These are phyloP conservation scores for Cryptococcus wingfieldii DNA, from an alignment of 1,284 basidiomycete species.

Conservation along the genomic window DNA sequence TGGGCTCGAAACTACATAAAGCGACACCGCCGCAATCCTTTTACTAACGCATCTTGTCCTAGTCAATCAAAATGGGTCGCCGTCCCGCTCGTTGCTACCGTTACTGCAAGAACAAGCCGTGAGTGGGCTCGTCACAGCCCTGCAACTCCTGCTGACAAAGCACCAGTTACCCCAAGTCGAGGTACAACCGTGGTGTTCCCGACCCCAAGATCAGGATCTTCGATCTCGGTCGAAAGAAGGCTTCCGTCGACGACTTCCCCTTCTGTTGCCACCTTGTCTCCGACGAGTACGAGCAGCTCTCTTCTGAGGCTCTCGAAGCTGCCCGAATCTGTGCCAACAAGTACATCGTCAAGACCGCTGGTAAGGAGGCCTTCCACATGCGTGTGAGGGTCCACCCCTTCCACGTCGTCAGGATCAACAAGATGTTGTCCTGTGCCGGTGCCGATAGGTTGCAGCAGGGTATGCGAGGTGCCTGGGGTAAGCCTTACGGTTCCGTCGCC, in stretches of 20 bases:
- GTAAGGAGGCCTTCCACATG: slow-evolving; percentile 98
- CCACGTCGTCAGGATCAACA: slow-evolving; percentile 99
- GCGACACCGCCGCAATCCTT: neutral
- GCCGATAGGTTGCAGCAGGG: slow-evolving; percentile 96
- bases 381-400: slow-evolving; percentile 96
- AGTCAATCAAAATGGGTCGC: slow-evolving; percentile 70
- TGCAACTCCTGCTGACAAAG: slow-evolving; percentile 10
- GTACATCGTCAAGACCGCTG: slow-evolving; percentile 96
- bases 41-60: neutral
- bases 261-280: slow-evolving; percentile 95
- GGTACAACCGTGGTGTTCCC: slow-evolving; percentile 98
- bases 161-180: slow-evolving; percentile 61
- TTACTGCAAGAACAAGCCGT: slow-evolving; percentile 97
- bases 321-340: slow-evolving; percentile 99
- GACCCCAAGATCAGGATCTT: slow-evolving; percentile 93
- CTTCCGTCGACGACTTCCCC: slow-evolving; percentile 94
- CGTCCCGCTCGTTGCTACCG: slow-evolving; percentile 94
- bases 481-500: slow-evolving; percentile 74
- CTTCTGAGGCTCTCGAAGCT: slow-evolving; percentile 93
- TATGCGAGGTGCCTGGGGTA: slow-evolving; percentile 99
- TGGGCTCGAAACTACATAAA: slow-evolving; percentile 2
- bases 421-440: slow-evolving; percentile 99
- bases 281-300: slow-evolving; percentile 97
- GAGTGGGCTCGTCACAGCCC: slow-evolving; percentile 12
- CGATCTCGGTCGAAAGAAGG: slow-evolving; percentile 92